phyloP scores from a whole-genome alignment of 805 yeast genomes.

The Yarrowia sp. region DNA sequence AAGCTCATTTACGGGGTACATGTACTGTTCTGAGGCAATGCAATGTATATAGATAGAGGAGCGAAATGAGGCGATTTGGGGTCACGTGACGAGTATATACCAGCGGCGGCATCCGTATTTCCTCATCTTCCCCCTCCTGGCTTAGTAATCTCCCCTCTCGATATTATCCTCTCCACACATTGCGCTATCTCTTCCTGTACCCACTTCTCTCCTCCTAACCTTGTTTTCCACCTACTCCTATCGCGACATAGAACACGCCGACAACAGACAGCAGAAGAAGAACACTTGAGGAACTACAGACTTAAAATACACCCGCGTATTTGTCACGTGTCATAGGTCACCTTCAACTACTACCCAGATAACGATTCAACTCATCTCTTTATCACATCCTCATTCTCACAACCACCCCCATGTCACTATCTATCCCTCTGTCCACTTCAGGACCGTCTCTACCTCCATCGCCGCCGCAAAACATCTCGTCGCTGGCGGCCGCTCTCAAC shows the following conservation, averaged over 20 bases:
- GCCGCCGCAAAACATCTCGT: conserved; percentile 17
- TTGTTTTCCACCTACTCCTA: conserved; percentile 13
- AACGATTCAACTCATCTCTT: not conserved
- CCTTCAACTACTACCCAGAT: too few relatives aligned
- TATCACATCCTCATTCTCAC: too few relatives aligned
- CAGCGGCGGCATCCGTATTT: not conserved
- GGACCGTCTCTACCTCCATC: conserved; percentile 31
- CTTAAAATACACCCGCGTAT: too few relatives aligned
- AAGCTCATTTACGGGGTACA: conserved; percentile 31
- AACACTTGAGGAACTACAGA: too few relatives aligned
- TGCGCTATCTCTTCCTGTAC: conserved; percentile 35
- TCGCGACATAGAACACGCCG: conserved; percentile 3
- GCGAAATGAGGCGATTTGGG: not conserved
- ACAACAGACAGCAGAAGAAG: too few relatives aligned
- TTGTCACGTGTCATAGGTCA: too few relatives aligned
- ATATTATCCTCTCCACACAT: not conserved
- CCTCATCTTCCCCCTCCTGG: not conserved
- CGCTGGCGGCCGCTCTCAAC: not conserved
- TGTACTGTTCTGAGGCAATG: conserved; percentile 38
- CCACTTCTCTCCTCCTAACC: conserved; percentile 32
- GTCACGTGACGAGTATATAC: conserved; percentile 1
- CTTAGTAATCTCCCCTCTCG: not conserved
- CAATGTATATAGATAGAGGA: conserved; percentile 23
- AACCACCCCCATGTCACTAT: conserved; percentile 4
- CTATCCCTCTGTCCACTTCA: conserved; percentile 9